Base-by-base conservation (phyloP, 1,284 basidiomycete genomes). In the Papiliotrema fonsecae region DNA sequence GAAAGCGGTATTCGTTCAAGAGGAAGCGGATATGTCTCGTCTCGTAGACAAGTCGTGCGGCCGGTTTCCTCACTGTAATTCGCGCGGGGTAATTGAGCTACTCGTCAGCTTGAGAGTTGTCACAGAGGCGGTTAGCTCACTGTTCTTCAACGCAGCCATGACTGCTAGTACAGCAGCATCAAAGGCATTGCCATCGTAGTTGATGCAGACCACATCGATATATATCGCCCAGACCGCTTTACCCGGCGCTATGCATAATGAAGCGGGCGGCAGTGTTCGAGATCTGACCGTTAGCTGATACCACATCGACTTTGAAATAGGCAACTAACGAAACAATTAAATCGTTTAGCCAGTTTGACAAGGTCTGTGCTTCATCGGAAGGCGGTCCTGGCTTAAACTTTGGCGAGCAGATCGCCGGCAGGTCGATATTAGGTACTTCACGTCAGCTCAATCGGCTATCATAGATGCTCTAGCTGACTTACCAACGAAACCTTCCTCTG, bases 311-410 rank as follows among this genome's bases (percentile, higher is more conserved):
- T 36, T 35, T 11, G 22, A 13, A 36, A n/a, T 3, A 26, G 9
- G 37, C 26, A 16, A 60, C 69, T 57, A 38, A 92, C 88, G 83
- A 78, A 49, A 84, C 61, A 34, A 94, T 75, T 24, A 83, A 79
- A 54, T 91, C 85, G 57, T 88, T 84, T 47, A 97, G 71, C 55
- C 86, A 77, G 58, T 87, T 85, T 0, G 88, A 91, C 9, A 93
- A 77, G 2, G 88, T 83, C 65, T 97, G 93, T 0, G 91, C 88
- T 64, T 96, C 89, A 56, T 93, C 90, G 1, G 81, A 79, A 2
- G 94, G 94, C 3, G 94, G 93, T 2, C 94, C 94, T 24, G 91
- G 85, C 67, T 92, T 93, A 78, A 96, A 97, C 60, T 83, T 84
- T 0, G 92, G 84, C 10, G 90, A 93, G 70, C 88, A 96, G 46